Base-by-base conservation (phyloP, 163 green algal genomes). In the Scenedesmus sp. region DNA sequence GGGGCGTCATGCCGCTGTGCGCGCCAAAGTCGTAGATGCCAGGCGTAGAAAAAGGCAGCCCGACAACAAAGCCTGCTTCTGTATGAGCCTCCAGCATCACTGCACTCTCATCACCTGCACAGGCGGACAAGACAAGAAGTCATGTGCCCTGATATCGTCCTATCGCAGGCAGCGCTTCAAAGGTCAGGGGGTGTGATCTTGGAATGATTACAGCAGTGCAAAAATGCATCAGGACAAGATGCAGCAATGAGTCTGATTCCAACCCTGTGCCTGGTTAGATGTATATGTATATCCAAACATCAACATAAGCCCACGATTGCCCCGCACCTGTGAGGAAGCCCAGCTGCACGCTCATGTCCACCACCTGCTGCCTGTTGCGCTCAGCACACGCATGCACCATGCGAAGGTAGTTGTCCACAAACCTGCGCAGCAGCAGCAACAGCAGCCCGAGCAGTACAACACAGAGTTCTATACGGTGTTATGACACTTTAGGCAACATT, bases 1-100 rank as follows among this genome's bases (percentile, higher is more conserved):
- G 92, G 52, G 66, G 52, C 20, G 94, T 97, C 91, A 97, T 95
- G 91, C 92, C 87, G 70, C 93, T 94, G 66, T 86, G 66, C n/a
- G 82, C 82, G 23, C 89, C 89, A 60, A 88, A 92, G 87, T 91
- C 87, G 52, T 91, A 91, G 5, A 93, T 55, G 0, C 94, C 93
- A 9, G 94, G 56, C 0, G 94, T 89, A 0, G 95, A 93, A 92
- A 99, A 99, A 10, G 98, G 98, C 83, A 97, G 88, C 6, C 98
- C 98, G 34, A 99, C 98, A 4, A 98, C 93, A 88, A 98, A 98
- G 6, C 96, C 98, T 3, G 98, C 97, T 92, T 99, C 95, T 12
- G 94, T 95, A 91, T 99, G 98, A 0, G 98, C 98, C 77, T 99
- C 97, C 89, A 99, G 84, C 98, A 99, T 99, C 15, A 98, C 96